These are phyloP conservation scores for Cryomyces antarcticus DNA, from an alignment of 495 filamentous ascomycete species.

Conservation along the genomic window DNA sequence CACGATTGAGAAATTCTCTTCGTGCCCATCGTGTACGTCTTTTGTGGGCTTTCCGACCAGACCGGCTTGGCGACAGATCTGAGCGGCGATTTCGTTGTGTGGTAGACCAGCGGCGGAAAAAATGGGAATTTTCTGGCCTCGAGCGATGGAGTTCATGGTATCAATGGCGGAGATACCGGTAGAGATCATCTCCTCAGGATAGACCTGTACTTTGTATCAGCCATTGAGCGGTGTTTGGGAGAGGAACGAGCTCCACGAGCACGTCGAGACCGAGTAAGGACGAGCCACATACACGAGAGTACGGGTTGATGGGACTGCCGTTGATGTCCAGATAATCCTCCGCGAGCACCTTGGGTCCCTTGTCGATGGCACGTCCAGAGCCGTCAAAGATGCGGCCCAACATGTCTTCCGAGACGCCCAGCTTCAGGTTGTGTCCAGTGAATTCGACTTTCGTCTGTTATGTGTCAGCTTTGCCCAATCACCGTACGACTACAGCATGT, in stretches of 20 bases:
- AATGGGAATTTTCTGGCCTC: constrained; percentile 99
- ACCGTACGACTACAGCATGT: background rate
- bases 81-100: constrained; percentile 96
- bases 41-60: constrained; percentile 81
- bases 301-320: constrained; percentile 96
- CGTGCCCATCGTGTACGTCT: constrained; percentile 86
- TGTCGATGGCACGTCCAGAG: constrained; percentile 91
- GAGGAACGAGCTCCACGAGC: constrained; percentile 5
- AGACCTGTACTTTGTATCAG: constrained; percentile 35
- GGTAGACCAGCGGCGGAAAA: constrained; percentile 97
- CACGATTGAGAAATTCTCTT: constrained; percentile 98
- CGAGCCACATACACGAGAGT: constrained; percentile 52
- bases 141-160: constrained; percentile 99
- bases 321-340: constrained; percentile 99
- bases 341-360: constrained; percentile 92
- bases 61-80: constrained; percentile 91
- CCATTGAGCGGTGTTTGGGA: background rate
- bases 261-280: background rate
- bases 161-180: constrained; percentile 99
- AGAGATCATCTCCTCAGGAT: constrained; percentile 99
- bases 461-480: background rate
- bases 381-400: constrained; percentile 96
- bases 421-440: constrained; percentile 86
- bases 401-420: constrained; percentile 99
- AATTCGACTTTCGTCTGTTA: constrained; percentile 84